These are phyloP conservation scores for Sinapis alba DNA, from an alignment of 441 rosid species.

Conservation along the genomic window DNA sequence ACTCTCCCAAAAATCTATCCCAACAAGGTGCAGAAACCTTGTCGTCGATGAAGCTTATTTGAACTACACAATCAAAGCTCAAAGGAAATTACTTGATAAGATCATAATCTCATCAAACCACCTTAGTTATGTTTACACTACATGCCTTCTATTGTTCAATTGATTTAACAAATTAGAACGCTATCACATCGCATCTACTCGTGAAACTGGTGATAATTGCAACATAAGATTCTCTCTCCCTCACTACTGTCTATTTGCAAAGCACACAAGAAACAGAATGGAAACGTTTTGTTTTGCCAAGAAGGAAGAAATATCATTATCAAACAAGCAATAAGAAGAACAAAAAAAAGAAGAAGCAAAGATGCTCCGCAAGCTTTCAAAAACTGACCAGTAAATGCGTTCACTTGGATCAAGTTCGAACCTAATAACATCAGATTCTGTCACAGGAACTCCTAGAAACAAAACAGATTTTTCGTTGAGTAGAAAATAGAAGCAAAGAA, in stretches of 20 bases:
- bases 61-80: not conserved
- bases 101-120: not conserved
- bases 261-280: not conserved
- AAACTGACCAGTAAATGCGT: constrained; percentile 38
- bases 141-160: not conserved
- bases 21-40: not conserved
- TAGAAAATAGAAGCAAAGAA: not conserved
- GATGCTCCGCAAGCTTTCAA: not conserved
- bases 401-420: constrained; percentile 28
- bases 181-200: not conserved
- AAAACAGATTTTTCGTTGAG: constrained; percentile 22
- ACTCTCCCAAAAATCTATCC: not conserved
- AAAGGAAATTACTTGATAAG: not conserved
- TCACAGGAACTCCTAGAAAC: constrained; percentile 30
- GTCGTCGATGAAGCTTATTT: not conserved
- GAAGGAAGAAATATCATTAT: not conserved
- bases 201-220: not conserved
- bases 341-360: constrained; percentile 26
- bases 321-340: not conserved
- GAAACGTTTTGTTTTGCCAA: not conserved
- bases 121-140: not conserved
- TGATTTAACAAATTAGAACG: not conserved
- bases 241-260: constrained; percentile 8
- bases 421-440: constrained; percentile 22
- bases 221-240: constrained; percentile 21